Conservation (phyloP, 805 yeast species). For the Kluyveromyces dobzhanskii region DNA sequence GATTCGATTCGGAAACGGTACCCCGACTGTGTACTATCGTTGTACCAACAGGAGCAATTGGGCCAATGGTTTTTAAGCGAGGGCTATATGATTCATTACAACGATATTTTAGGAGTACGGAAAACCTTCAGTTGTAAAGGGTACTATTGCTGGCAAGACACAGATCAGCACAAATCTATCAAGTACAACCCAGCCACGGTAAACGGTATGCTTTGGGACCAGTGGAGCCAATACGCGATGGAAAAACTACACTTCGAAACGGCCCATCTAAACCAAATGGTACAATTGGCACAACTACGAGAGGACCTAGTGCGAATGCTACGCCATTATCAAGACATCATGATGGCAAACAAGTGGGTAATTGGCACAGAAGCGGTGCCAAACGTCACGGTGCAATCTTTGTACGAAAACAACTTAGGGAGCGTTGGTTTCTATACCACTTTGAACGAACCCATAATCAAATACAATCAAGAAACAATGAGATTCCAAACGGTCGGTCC, state of each 20-base stretch:
- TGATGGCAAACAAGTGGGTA: no score
- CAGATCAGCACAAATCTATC: not conserved
- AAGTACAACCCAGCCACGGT: not conserved
- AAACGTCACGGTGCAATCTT: not conserved
- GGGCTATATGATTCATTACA: constrained; percentile 23
- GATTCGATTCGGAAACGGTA: constrained; percentile 17
- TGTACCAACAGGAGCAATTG: constrained; percentile 25
- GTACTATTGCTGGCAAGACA: constrained; percentile 15
- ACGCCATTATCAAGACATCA: no score
- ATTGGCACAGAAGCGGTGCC: no score
- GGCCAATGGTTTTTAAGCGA: constrained; percentile 25
- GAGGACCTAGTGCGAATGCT: not conserved
- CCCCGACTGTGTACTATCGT: constrained; percentile 21
- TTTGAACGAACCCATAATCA: not conserved
- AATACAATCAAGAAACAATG: not conserved
- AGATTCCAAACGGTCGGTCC: no score
- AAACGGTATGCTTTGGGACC: not conserved
- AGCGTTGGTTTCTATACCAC: not conserved
- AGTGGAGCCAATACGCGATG: not conserved
- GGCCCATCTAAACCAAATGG: not conserved
- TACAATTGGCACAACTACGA: not conserved
- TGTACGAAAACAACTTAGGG: not conserved
- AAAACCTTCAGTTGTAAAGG: constrained; percentile 17
- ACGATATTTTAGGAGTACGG: constrained; percentile 11
- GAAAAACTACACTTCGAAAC: not conserved